Evolutionary conservation across 1,284 basidiomycete species (phyloP).

Genomic region (Puccinia polysora): DNA sequence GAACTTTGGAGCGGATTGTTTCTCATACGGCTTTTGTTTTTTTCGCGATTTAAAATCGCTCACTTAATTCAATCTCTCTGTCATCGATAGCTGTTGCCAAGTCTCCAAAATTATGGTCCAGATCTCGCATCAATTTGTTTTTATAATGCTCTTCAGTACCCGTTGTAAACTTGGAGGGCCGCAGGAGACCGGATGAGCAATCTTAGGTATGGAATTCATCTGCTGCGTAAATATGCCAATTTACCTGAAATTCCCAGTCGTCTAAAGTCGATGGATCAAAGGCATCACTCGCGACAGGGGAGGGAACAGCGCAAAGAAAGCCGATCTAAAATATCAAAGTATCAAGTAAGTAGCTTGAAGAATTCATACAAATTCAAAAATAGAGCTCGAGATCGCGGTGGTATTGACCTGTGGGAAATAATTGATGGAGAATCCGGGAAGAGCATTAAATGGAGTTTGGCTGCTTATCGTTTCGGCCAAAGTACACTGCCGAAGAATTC

Average conservation of each 20-base stretch:
- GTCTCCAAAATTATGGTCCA: slow-evolving; percentile 39
- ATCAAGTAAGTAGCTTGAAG: background rate
- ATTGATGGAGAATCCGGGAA: slow-evolving; percentile 21
- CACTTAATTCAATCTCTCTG: slow-evolving; percentile 36
- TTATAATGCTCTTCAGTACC: slow-evolving; percentile 37
- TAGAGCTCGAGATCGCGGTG: background rate
- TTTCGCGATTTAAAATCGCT: background rate
- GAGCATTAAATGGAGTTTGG: slow-evolving; percentile 9
- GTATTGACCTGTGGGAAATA: slow-evolving; percentile 38
- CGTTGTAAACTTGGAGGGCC: slow-evolving; percentile 17
- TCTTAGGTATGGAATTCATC: background rate
- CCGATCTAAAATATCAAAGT: slow-evolving; percentile 26
- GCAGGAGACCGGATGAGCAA: background rate
- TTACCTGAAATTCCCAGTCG: slow-evolving; percentile 40
- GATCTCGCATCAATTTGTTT: slow-evolving; percentile 30
- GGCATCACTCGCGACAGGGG: background rate
- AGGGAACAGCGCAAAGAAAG: slow-evolving; percentile 29
- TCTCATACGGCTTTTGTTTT: background rate
- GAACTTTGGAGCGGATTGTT: background rate
- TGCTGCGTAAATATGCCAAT: background rate
- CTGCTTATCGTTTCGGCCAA: slow-evolving; percentile 18
- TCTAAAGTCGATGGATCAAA: slow-evolving; percentile 12
- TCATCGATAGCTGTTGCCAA: slow-evolving; percentile 32
- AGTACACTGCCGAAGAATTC: background rate
- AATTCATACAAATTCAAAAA: background rate